Evolutionary conservation across 2,329 filamentous ascomycete genomes (phyloP).

Genomic region (Microdochium nivale): DNA sequence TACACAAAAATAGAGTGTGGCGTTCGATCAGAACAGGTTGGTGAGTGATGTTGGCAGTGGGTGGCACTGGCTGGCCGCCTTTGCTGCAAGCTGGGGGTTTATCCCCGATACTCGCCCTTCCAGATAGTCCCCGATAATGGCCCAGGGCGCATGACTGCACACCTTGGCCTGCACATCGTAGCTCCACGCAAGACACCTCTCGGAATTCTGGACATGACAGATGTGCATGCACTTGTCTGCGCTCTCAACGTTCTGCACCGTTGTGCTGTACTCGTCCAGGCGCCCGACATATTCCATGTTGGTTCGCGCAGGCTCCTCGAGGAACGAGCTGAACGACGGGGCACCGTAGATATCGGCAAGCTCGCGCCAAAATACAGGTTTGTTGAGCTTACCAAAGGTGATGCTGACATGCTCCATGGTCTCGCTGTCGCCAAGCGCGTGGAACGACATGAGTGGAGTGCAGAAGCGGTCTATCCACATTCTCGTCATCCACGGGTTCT

Average conservation of each 20-base stretch:
- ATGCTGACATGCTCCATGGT: slow-evolving; percentile 36
- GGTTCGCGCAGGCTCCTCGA: slow-evolving; percentile 23
- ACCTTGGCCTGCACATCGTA: slow-evolving; percentile 29
- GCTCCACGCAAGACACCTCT: slow-evolving; percentile 41
- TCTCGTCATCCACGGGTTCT: slow-evolving; percentile 37
- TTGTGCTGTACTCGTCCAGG: slow-evolving; percentile 31
- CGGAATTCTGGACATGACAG: slow-evolving; percentile 27
- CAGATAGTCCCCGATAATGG: slow-evolving; percentile 32
- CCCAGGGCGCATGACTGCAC: slow-evolving; percentile 41
- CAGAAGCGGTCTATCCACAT: slow-evolving; percentile 43
- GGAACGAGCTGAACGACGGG: slow-evolving; percentile 27
- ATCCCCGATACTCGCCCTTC: slow-evolving; percentile 28
- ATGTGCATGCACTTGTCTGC: slow-evolving; percentile 32
- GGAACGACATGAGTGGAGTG: slow-evolving; percentile 45
- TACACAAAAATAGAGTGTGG: too few species aligned
- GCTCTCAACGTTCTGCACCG: slow-evolving; percentile 24
- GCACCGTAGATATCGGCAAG: slow-evolving; percentile 40
- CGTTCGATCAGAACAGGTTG: not conserved
- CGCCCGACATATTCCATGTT: slow-evolving; percentile 43
- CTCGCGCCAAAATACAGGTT: slow-evolving; percentile 40
- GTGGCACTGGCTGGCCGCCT: slow-evolving; percentile 15
- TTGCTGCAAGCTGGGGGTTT: slow-evolving; percentile 20
- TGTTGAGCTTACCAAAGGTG: slow-evolving; percentile 25
- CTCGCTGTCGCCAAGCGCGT: slow-evolving; percentile 34
- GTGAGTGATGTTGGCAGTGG: slow-evolving; percentile 5